Evolutionary conservation across 2,329 filamentous ascomycete species (phyloP), one percentile per base, ranked within the genome.

Genomic region (Boeremia lycopersici): DNA sequence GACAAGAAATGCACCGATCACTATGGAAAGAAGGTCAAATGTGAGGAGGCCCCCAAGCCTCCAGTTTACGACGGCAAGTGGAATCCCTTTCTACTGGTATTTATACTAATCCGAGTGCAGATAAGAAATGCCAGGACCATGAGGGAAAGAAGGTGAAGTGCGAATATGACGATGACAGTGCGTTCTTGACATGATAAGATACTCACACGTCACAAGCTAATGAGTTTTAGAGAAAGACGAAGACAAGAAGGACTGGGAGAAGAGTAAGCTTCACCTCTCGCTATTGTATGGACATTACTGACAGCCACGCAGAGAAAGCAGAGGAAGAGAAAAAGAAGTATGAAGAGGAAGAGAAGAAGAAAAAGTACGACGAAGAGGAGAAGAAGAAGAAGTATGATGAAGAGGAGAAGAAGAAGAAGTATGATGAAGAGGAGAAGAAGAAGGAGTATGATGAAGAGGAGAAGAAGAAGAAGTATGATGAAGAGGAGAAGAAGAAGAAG

Each of bases 251-350:
- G 30, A 35, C 13, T 36, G 38, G 47, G 33, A 42, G 30, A 42
- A 42, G 30, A 42, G 47, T 42, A 49, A 10, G 47, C 19, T 6
- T 15, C 3, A 1, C 17, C 11, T 4, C 2, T 5, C 15, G 5
- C 1, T 4, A 5, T 6, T 12, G 19, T 10, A n/a, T n/a, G 2
- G 8, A 8, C 9, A 13, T 13, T 4, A 10, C 47, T 42, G 9
- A 49, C 15, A 49, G 5, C n/a, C 6, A 6, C 13, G 12, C n/a
- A 50, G 47, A 50, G 47, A 50, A 50, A 8, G 45, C 40, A n/a
- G 45, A 48, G n/a, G 36, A 39, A 26, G n/a, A 30, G n/a, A 42
- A 38, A 17, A 38, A 48, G 12, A 23, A 23, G 19, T 23, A 23
- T 5, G 19, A 23, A 5, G 19, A 23, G n/a, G 47, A 50, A n/a